These are phyloP conservation scores for Cadophora sp. DNA, from an alignment of 2,329 filamentous ascomycete genomes.

Conservation along the genomic window DNA sequence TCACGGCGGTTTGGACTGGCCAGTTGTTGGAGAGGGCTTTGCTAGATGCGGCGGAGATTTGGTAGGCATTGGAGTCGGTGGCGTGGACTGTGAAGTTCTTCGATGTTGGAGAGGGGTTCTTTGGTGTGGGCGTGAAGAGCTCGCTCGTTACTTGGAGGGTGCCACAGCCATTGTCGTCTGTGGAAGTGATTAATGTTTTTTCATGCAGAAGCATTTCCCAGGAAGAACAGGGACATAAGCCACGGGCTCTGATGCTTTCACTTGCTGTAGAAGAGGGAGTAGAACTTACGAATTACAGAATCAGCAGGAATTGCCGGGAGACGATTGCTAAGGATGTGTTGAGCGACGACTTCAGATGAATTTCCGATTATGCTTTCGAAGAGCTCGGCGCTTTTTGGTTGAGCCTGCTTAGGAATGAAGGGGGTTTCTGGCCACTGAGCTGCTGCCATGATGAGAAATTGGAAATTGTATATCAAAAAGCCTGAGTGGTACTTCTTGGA, in stretches of 20 bases:
- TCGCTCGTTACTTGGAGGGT: slow-evolving; percentile 14
- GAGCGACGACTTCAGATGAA: slow-evolving; percentile 10
- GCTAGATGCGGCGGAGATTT: not conserved
- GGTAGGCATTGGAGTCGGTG: slow-evolving; percentile 16
- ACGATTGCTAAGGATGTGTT: slow-evolving; percentile 7
- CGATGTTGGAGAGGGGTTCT: not conserved
- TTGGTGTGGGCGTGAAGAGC: slow-evolving; percentile 6
- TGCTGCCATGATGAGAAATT: not conserved
- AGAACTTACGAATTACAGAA: slow-evolving; percentile 8
- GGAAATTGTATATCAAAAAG: too few species aligned
- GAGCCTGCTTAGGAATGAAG: slow-evolving; percentile 19
- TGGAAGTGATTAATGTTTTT: not conserved
- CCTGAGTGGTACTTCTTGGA: not conserved
- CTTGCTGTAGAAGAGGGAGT: not conserved
- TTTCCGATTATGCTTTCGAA: slow-evolving; percentile 17
- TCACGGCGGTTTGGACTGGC: slow-evolving; percentile 12
- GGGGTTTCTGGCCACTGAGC: slow-evolving; percentile 4
- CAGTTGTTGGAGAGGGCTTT: slow-evolving; percentile 8
- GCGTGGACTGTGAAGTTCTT: slow-evolving; percentile 10
- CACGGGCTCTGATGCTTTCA: not conserved
- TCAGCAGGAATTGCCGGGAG: slow-evolving; percentile 2
- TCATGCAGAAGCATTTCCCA: not conserved
- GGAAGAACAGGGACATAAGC: not conserved
- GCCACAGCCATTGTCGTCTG: slow-evolving; percentile 22
- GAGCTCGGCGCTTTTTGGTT: slow-evolving; percentile 12